A percentile compares a stretch with the other conserved stretches of the same genome.
phyloP scores from a whole-genome alignment of 2,329 filamentous ascomycete species.

The Talaromyces sp. region DNA sequence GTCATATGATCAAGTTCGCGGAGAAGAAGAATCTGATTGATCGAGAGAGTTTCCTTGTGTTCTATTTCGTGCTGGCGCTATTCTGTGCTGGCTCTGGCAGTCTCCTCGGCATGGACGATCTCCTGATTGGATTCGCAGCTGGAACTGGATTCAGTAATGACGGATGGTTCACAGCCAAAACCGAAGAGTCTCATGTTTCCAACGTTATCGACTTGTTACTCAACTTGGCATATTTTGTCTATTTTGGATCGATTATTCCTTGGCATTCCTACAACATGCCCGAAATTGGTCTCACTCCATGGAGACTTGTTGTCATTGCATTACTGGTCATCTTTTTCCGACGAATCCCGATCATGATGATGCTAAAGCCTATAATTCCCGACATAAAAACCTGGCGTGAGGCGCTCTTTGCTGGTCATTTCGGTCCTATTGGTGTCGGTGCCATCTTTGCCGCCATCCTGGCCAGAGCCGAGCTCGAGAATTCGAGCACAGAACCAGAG shows the following conservation, averaged over 20 bases:
- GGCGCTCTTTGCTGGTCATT: constrained; percentile 92
- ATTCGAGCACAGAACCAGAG: constrained; percentile 67
- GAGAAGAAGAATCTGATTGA: constrained; percentile 85
- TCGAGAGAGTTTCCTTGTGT: constrained; percentile 93
- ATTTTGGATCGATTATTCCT: constrained; percentile 92
- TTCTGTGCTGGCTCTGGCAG: constrained; percentile 94
- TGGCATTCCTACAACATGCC: constrained; percentile 85
- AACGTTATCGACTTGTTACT: constrained; percentile 97
- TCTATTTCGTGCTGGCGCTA: constrained; percentile 94
- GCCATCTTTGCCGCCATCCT: constrained; percentile 94
- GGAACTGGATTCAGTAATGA: constrained; percentile 99
- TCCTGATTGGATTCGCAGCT: constrained; percentile 88
- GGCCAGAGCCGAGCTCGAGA: constrained; percentile 85
- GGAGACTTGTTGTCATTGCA: constrained; percentile 91
- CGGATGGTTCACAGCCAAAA: constrained; percentile 97
- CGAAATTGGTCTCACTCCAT: constrained; percentile 69
- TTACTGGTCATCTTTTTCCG: constrained; percentile 92
- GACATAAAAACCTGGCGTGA: constrained; percentile 98
- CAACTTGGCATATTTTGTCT: constrained; percentile 97
- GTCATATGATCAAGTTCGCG: constrained; percentile 82
- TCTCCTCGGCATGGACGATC: constrained; percentile 84
- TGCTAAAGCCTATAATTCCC: constrained; percentile 85
- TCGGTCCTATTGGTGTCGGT: constrained; percentile 94
- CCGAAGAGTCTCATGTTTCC: constrained; percentile 95
- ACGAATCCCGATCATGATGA: constrained; percentile 89